phyloP scores from a whole-genome alignment of 441 rosid species.

The Croton setiger region DNA sequence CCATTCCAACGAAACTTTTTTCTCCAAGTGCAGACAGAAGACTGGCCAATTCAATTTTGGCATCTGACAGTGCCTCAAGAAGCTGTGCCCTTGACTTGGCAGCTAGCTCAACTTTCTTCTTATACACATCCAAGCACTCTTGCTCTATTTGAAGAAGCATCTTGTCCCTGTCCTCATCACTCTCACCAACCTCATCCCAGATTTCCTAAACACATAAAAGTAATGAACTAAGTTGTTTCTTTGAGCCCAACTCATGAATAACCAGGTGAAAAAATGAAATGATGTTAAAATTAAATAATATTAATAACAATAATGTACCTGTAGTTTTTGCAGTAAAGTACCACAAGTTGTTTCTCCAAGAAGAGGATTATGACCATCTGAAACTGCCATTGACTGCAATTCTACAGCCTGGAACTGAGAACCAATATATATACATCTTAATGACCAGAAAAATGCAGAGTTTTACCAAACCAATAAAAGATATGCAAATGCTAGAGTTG shows the following conservation, averaged over 20 bases:
- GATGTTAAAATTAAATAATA: background rate
- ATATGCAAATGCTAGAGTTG: conserved; percentile 23
- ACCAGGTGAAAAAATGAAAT: background rate
- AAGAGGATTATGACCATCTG: conserved; percentile 70
- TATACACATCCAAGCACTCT: conserved; percentile 92
- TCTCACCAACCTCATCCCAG: conserved; percentile 99
- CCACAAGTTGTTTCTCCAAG: conserved; percentile 88
- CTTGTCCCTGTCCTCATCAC: conserved; percentile 82
- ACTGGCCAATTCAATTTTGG: conserved; percentile 74
- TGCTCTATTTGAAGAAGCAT: conserved; percentile 91
- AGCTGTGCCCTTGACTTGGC: conserved; percentile 85
- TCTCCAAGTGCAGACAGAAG: conserved; percentile 88
- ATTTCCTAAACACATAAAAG: conserved; percentile 55
- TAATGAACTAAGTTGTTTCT: conserved; percentile 3
- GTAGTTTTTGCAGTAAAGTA: conserved; percentile 78
- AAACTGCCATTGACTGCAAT: conserved; percentile 53
- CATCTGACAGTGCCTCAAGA: conserved; percentile 83
- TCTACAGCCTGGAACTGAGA: background rate
- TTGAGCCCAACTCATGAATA: conserved; percentile 6
- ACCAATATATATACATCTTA: conserved; percentile 12
- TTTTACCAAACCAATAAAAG: conserved; percentile 23
- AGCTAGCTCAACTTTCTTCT: conserved; percentile 93
- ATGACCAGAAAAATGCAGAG: conserved; percentile 17
- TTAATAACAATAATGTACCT: conserved; percentile 41
- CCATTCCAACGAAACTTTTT: conserved; percentile 58